Base-by-base conservation (phyloP, 2,329 filamentous ascomycete genomes). In the Cyphellophora attinorum region DNA sequence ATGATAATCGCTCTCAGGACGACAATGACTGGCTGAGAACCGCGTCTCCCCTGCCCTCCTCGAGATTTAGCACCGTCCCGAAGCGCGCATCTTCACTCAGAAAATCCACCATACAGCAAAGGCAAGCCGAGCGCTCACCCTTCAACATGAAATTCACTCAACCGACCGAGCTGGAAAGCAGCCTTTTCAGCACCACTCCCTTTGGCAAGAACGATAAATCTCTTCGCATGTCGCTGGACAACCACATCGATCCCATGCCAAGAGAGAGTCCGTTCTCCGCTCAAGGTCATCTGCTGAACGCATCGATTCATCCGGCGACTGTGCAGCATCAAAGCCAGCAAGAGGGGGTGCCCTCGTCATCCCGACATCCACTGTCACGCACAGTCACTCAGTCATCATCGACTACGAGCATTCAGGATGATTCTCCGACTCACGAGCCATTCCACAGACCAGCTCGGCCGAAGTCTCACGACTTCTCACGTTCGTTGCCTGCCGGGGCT, bases 341-440 rank as follows among this genome's bases (percentile, higher is more conserved):
- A 8, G 49, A 58, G 33, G 56, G 57, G 33, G 58, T 60, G 17
- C 50, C 60, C 28, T 64, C 67, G 28, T 69, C 57, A 32, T 39
- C 52, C 33, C 58, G 82, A 12, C 89, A 95, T 55, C 89, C 89
- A 13, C 67, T 95, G 14, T 94, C 89, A 5, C 77, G 85, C 42
- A 83, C 85, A 1, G 68, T 95, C 47, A 93, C 84, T 0, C 85
- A 86, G 3, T 93, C 86, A 1, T 89, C 85, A 1, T 93, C 86
- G 2, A 76, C 72, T 34, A 89, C 85, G 5, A 91, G 80, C 51
- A 56, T 89, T 28, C 68, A 70, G 1, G 84, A 88, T 43, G 85
- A 89, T 32, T 75, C 76, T 49, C 81, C 69, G 27, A 83, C 66
- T 0, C 76, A 79, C 51, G 65, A 74, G 43, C 72, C 75, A 5